Evolutionary conservation across 2,329 filamentous ascomycete species (phyloP), one percentile per base, ranked within the genome.

Genomic region (Colletotrichum sp.): DNA sequence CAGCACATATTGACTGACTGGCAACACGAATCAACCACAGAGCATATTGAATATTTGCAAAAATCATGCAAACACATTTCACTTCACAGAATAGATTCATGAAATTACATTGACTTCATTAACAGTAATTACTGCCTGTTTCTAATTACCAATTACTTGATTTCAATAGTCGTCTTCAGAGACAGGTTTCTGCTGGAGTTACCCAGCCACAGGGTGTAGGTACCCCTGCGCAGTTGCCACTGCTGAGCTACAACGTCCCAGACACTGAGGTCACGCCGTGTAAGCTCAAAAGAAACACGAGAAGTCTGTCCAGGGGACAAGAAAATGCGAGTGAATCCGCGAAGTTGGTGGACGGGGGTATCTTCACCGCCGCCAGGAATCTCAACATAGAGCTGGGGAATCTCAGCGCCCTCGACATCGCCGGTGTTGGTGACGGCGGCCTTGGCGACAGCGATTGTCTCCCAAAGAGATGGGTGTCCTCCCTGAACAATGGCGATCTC

Each of bases 231-330:
- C 68, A 92, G 79, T 60, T 85, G 85, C 93, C 93, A 94, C 79
- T 90, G 89, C 84, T 94, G 92, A 36, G 86, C 86, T 3, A 81
- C 84, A 6, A 89, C 87, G 80, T 94, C 91, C 93, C 93, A 94
- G 30, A 91, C 86, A 82, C 92, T 94, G 65, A 94, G 80, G 79
- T 94, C 93, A 75, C 92, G 88, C 55, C 93, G 87, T 22, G 88
- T 93, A 52, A 94, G 80, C 30, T 85, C 81, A 72, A 94, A 90
- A 0, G 79, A 82, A 0, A 92, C 83, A 0, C 84, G 87, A 19
- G 84, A n/a, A 4, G 65, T 57, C n/a, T 78, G 59, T 2, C 75
- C 78, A 9, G 65, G 65, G 11, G 65, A 52, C 4, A 78, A 61
- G 4, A 57, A 52, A 15, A 82, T 59, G 13, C 83, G 82, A 30